A percentile compares a stretch with the other conserved stretches of the same genome.
Conservation (phyloP, 2,329 filamentous ascomycete genomes). For the Zymoseptoria pseudotritici region DNA sequence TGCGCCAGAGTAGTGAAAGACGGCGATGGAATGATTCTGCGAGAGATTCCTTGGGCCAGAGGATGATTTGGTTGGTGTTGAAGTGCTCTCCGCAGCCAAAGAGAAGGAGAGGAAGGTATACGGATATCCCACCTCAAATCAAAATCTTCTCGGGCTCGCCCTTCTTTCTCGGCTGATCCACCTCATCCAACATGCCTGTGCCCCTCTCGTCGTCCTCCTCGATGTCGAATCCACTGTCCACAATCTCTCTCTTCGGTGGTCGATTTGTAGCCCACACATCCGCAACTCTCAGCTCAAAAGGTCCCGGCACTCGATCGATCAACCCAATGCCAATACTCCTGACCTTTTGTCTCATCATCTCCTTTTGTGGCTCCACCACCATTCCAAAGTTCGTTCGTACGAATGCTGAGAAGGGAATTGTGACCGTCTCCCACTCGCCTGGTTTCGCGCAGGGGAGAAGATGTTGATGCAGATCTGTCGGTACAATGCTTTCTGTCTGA, state of each 20-base stretch:
- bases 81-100: no score
- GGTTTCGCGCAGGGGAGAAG: conserved; percentile 70
- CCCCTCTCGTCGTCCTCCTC: conserved; percentile 16
- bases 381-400: conserved; percentile 89
- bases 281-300: conserved; percentile 80
- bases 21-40: no score
- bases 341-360: conserved; percentile 80
- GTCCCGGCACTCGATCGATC: conserved; percentile 80
- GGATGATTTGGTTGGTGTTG: no score
- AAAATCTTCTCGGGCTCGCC: conserved; percentile 31
- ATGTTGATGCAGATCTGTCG: conserved; percentile 95
- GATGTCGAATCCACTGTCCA: conserved; percentile 27
- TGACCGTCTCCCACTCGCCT: conserved; percentile 90
- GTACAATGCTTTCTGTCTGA: conserved; percentile 87
- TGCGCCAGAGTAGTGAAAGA: no score
- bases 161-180: conserved; percentile 24
- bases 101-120: no score
- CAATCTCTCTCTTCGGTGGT: conserved; percentile 22
- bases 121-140: conserved; percentile 19
- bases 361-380: conserved; percentile 86
- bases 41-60: no score
- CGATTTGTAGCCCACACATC: conserved; percentile 86
- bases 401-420: conserved; percentile 86
- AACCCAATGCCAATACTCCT: conserved; percentile 78
- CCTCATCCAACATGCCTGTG: conserved; percentile 26